Evolutionary conservation across 1,284 basidiomycete genomes (phyloP), one percentile per base, ranked within the genome.

Genomic region (Ganoderma lingzhi): DNA sequence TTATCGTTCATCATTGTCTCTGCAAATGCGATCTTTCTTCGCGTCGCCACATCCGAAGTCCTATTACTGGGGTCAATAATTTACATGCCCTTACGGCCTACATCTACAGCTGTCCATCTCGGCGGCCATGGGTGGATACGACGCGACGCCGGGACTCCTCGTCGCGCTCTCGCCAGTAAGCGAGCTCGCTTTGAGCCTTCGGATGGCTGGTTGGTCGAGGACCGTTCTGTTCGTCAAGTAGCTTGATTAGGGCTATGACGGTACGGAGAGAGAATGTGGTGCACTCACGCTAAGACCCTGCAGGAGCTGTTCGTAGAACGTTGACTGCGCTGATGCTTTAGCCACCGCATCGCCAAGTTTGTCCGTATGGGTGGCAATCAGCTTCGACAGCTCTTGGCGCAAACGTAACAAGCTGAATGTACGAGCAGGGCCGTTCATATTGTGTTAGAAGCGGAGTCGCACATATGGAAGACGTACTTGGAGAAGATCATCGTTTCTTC

Each of bases 401-500:
- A 98, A 80, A n/a, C 95, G 92, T n/a, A 91, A 83, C 68, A 97
- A 84, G 77, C 96, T 98, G 71, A 17, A 70, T 48, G 62, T 48
- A 41, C 28, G 0, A 28, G 55, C 48, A 10, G 41, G 66, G 15
- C 15, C 28, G 44, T 60, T 39, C 30, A 61, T 55, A 45, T 61
- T 64, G 58, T 71, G 68, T 66, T 58, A 62, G 64, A 23, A 15
- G 37, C n/a, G 45, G 2, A 37, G 32, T 48, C 3, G 44, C 6
- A 41, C 2, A 61, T 53, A 8, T 37, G 30, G 48, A 60, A 23
- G 2, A 76, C 87, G 74, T 78, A 96, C 96, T 96, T 96, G 15
- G 93, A 91, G 77, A 97, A 97, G 60, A 97, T 93, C 96, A 97
- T 97, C 6, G 93, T 95, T 78, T 98, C 96, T 73, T 96, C 94